phyloP scores from a whole-genome alignment of 2,329 filamentous ascomycete genomes.

The Fusarium robinianum region DNA sequence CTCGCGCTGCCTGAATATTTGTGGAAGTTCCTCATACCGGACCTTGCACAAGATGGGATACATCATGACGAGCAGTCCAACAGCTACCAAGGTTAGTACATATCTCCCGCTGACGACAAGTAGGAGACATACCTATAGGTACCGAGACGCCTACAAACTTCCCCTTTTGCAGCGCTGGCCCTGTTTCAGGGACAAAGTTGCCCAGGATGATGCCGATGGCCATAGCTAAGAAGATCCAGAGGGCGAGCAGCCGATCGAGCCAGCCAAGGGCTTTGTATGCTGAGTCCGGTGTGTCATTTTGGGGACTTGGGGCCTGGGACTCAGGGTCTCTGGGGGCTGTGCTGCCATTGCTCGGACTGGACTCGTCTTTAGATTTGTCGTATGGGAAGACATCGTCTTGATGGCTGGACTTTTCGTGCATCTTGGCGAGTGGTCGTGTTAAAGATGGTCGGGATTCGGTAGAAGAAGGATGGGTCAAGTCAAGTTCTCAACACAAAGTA shows the following conservation, averaged over 20 bases:
- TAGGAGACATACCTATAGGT: constrained; percentile 60
- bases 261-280: constrained; percentile 59
- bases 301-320: neutral
- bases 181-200: constrained; percentile 69
- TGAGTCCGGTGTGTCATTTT: constrained; percentile 33
- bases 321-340: neutral
- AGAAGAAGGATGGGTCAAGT: too few relatives aligned
- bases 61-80: constrained; percentile 90
- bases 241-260: constrained; percentile 64
- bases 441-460: too few relatives aligned
- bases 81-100: constrained; percentile 52
- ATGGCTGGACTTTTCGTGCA: too few relatives aligned
- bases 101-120: too few relatives aligned
- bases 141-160: constrained; percentile 70
- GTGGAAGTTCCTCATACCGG: constrained; percentile 74
- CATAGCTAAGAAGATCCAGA: constrained; percentile 82
- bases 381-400: too few relatives aligned
- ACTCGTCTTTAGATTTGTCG: too few relatives aligned
- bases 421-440: too few relatives aligned
- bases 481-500: too few relatives aligned
- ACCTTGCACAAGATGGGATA: constrained; percentile 91
- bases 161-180: constrained; percentile 67
- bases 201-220: constrained; percentile 73
- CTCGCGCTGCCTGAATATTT: constrained; percentile 61
- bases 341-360: too few relatives aligned